Evolutionary conservation across 345 rosid genomes (phyloP).

Genomic region (Sonneratia caseolaris): DNA sequence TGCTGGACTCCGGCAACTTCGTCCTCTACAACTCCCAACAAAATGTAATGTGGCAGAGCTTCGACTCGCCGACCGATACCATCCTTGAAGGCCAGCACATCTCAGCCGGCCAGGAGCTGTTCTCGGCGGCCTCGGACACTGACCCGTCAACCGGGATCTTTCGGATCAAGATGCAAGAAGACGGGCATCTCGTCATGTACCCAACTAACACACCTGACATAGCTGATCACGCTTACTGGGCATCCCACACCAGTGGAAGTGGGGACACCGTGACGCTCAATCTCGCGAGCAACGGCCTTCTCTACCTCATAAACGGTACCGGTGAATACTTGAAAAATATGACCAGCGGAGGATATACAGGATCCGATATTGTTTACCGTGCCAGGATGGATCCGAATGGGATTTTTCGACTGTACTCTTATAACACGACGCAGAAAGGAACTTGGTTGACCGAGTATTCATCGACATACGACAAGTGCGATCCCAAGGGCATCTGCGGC

Average conservation of each 20-base stretch:
- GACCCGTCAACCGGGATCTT: constrained; percentile 14
- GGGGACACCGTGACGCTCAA: constrained; percentile 9
- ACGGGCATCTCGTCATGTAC: constrained; percentile 27
- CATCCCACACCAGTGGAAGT: neutral
- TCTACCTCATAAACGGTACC: constrained; percentile 5
- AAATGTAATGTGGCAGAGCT: constrained; percentile 21
- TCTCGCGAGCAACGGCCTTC: constrained; percentile 5
- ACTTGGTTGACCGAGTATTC: constrained; percentile 1
- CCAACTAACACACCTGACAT: constrained; percentile 3
- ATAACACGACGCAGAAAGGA: neutral
- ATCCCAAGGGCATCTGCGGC: constrained; percentile 17
- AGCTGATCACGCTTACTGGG: constrained; percentile 1
- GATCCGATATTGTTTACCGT: neutral
- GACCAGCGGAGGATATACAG: neutral
- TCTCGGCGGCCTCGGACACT: constrained; percentile 12
- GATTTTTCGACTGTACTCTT: constrained; percentile 6
- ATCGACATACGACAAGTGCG: constrained; percentile 8
- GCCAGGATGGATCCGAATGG: constrained; percentile 10
- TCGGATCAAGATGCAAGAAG: constrained; percentile 15
- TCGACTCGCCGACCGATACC: constrained; percentile 16
- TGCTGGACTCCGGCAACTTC: constrained; percentile 26
- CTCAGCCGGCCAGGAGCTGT: neutral
- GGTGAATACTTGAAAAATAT: neutral
- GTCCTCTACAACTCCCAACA: constrained; percentile 19
- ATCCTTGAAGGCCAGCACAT: constrained; percentile 20